Base-by-base conservation (phyloP, 2,329 filamentous ascomycete genomes). In the Venturiaceae sp. region DNA sequence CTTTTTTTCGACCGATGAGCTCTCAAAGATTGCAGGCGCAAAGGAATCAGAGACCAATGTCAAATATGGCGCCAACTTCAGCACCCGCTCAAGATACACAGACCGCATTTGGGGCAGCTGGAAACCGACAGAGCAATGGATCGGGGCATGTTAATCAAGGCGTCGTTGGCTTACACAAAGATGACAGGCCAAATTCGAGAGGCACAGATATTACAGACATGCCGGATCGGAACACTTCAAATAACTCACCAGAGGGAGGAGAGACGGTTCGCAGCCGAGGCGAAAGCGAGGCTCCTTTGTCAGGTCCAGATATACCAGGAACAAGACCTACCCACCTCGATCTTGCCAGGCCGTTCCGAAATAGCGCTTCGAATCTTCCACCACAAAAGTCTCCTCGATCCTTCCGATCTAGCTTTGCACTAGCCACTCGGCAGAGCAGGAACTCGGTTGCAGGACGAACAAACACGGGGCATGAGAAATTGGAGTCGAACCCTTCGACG, bases 1-100 rank as follows among this genome's bases (percentile, higher is more conserved):
- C 90, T 57, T 97, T 99, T 75, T 96, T 95, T 69, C 87, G 87
- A 23, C 94, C 94, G 39, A 95, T 99, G 90, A 97, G 92, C 74
- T 95, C 92, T 26, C 91, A 96, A 71, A 87, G 90, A 70, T 78
- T 97, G 55, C 92, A 97, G 74, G 91, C 91, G 58, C 94, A 97
- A 73, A 81, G 92, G 70, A 85, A 86, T 62, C 83, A 78, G 64
- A 77, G 77, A 52, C 79, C 77, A 37, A 72, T 67, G 30, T 71
- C 69, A 26, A 62, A 70, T 19, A 67, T 71, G 44, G 71, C 68
- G 6, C 44, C 39, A 7, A 39, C 54, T 32, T 39, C 54, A 46
- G 34, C 37, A 55, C 68, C 63, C 55, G 69, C 68, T 30, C 63
- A 58, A 65, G 66, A 44, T 60, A 65, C 8, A 66, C 59, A 60